Evolutionary conservation across 495 filamentous ascomycete genomes (phyloP), one percentile per base, ranked within the genome.

Genomic region (Ramalina intermedia): DNA sequence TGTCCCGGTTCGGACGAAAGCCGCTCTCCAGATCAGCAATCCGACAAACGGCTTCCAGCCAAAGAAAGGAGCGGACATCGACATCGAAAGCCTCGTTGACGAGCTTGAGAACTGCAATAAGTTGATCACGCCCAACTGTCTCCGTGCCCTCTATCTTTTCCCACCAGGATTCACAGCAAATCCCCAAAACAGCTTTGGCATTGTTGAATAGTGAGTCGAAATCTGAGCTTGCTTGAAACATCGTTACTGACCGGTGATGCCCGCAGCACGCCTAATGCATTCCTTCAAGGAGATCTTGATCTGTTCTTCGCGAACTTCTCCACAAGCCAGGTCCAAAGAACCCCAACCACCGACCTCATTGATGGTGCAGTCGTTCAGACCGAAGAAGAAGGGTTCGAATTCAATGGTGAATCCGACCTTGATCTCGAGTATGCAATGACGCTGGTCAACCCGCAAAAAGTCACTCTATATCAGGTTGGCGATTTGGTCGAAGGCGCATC

Each of bases 391-490:
- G 49, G 55, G 3, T 56, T 55, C 41, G 51, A 55, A 14, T 55
- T 58, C 27, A 59, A 64, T 8, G 68, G 66, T 13, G 74, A 78
- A 52, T 74, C 74, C 0, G 67, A 68, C 41, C 54, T 76, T 0
- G 74, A 78, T 47, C 65, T 78, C 45, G 64, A 75, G 50, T 62
- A 71, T 41, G 67, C 68, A 0, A 73, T 75, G 53, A 61, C 70
- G 1, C 55, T 70, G 18, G 69, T 80, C 58, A 78, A 69, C 59
- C 79, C 79, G 0, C 79, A 82, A 54, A 73, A 69, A 18, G 68
- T 70, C 0, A 67, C 76, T 11, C 63, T 83, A 13, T 81, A 69
- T 61, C 76, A 82, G 51, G 68, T 67, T 0, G 79, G 80, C 53
- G 75, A 79, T 56, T 63, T 68, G 50, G 63, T 64, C 44, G 74